Evolutionary conservation across 179 eudicot genomes (phyloP).

Genomic region (Vitellaria paradoxa): DNA sequence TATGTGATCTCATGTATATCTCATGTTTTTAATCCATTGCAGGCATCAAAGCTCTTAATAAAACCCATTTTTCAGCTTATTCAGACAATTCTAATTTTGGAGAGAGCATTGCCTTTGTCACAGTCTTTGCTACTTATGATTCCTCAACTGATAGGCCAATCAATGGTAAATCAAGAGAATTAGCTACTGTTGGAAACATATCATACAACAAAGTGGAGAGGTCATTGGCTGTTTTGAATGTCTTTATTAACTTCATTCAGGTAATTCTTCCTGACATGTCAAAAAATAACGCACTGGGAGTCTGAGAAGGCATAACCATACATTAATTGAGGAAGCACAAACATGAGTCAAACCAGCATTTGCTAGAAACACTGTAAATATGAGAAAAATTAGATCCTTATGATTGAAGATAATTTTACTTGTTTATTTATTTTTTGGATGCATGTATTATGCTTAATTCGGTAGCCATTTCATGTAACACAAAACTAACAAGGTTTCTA

Average conservation of each 20-base stretch:
- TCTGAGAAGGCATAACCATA: neutral
- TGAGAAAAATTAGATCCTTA: neutral
- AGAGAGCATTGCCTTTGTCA: constrained; percentile 55
- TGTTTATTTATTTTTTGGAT: no score
- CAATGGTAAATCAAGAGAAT: constrained; percentile 37
- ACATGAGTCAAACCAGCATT: neutral
- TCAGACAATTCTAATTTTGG: constrained; percentile 29
- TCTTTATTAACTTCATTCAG: constrained; percentile 76
- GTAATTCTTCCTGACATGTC: constrained; percentile 29
- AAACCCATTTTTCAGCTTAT: constrained; percentile 35
- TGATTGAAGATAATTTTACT: no score
- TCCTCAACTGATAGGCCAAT: constrained; percentile 31
- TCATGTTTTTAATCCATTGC: constrained; percentile 31
- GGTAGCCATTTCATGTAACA: no score
- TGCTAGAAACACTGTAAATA: neutral
- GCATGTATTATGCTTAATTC: no score
- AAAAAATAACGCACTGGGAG: neutral
- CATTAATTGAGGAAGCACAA: neutral
- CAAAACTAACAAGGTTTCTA: no score
- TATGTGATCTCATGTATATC: neutral
- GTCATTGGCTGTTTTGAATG: constrained; percentile 74
- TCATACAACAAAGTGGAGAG: constrained; percentile 77
- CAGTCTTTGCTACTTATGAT: constrained; percentile 72
- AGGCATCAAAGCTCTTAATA: constrained; percentile 79
- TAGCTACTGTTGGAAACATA: constrained; percentile 58